Base-by-base conservation (phyloP, 768 basidiomycete genomes). In the Auriscalpium vulgare region DNA sequence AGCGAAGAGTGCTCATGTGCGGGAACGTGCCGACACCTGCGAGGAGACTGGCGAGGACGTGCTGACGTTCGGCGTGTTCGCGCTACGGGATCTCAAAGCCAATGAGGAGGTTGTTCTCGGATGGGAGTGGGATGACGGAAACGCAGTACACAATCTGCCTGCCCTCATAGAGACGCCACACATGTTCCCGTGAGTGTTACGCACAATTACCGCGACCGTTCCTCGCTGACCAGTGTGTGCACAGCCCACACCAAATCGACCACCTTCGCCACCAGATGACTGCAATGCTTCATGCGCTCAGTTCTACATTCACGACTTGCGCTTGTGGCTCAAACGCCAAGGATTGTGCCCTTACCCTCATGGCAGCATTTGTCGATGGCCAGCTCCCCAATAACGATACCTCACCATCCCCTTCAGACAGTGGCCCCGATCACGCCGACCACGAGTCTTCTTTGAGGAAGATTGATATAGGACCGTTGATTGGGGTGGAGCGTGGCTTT, bases 41-140 rank as follows among this genome's bases (percentile, higher is more conserved):
- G 54, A 61, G 16, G 58, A 57, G 35, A 34, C 58, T n/a, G 62
- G 71, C 36, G 62, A 61, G 8, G 71, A 73, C 11, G 69, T 74
- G 2, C 70, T 94, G 1, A 72, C 77, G 0, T 95, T 97, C 65
- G 92, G 84, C 0, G 74, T 97, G 0, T 95, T 93, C 60, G 89
- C 94, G 1, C 69, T 85, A 16, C 71, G 82, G 10, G 87, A 90
- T 58, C 76, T 97, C 60, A 79, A 78, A 54, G 81, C 81, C 37
- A 78, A 87, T 49, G 92, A 94, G 60, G 95, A 97, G 71, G 80
- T 97, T 17, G 83, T 94, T 0, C 71, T 97, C 0, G 88, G 88
- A 0, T 97, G 95, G 93, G 93, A 97, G 67, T 98, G 95, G 95
- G 94, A 97, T 63, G 95, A 98, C 64, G 84, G 83, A 2, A 88